Percentiles rank a stretch among this genome's conserved stretches.
Conservation (phyloP, 2,329 filamentous ascomycete genomes). For the Remersonia thermophila region DNA sequence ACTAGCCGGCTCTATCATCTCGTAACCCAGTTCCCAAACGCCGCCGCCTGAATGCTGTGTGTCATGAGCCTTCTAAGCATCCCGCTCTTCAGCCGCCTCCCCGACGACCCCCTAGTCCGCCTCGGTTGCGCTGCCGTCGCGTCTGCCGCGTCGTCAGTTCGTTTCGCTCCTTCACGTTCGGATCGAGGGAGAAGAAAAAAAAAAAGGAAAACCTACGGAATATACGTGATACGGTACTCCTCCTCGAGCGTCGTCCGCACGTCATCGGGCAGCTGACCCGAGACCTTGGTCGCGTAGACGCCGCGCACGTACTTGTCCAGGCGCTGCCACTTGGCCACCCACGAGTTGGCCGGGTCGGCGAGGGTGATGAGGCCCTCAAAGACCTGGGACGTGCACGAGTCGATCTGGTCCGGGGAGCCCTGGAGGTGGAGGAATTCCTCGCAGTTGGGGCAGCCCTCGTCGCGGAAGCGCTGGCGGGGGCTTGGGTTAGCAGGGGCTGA, state of each 20-base stretch:
- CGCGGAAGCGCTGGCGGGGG: constrained; percentile 58
- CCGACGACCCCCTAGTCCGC: constrained; percentile 22
- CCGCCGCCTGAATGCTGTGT: constrained; percentile 8
- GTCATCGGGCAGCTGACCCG: constrained; percentile 62
- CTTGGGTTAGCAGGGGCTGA: neutral
- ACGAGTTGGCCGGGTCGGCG: constrained; percentile 69
- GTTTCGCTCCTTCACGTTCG: neutral
- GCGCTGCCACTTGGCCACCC: constrained; percentile 95
- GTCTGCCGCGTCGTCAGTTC: constrained; percentile 24
- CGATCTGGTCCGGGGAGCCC: constrained; percentile 66
- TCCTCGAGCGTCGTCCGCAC: constrained; percentile 48
- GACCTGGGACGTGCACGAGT: constrained; percentile 89
- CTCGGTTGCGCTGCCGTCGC: constrained; percentile 44
- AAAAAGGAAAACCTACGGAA: constrained; percentile 46
- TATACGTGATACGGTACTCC: constrained; percentile 51
- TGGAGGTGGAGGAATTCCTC: constrained; percentile 79
- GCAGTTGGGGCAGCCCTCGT: constrained; percentile 90
- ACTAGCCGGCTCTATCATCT: neutral
- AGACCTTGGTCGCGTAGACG: constrained; percentile 90
- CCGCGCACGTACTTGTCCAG: constrained; percentile 79
- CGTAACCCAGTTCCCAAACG: constrained; percentile 10
- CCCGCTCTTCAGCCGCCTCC: no score
- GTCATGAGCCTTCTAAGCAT: constrained; percentile 3
- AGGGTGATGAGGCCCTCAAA: constrained; percentile 88
- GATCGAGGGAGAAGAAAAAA: no score